Evolutionary conservation across 495 filamentous ascomycete genomes (phyloP), one percentile per base, ranked within the genome.

Genomic region (Neurospora tetrasperma): DNA sequence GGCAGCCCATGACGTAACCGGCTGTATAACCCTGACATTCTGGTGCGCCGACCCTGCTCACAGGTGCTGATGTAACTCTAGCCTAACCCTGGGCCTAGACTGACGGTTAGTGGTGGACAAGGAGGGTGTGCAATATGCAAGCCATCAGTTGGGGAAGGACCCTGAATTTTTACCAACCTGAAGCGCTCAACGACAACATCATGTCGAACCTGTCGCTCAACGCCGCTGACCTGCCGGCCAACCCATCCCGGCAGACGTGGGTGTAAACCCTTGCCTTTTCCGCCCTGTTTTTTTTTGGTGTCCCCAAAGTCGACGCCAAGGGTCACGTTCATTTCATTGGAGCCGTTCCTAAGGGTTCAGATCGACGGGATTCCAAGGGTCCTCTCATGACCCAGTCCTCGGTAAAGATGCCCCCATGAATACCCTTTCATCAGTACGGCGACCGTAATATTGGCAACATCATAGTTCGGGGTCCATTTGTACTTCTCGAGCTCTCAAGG

Each of bases 131-230:
- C 42, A 44, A 71, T 69, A 75, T 80, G 78, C 78, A 79, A 78
- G 78, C 76, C 74, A 79, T 75, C 75, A 66, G 40, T 72, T 79
- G 75, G 76, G 74, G 77, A 72, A 78, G 77, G 79, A 79, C 79
- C 79, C 79, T 78, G 76, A 73, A 76, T 79, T 71, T 71, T 79
- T 70, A 71, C 27, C 54, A 38, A 38, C 35, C 35, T 38, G 35
- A 62, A 62, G 23, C 54, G 54, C 54, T 62, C 54, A 35, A 62
- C 12, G 23, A 31, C 46, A 42, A 38, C 39, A 35, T 31, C 35
- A 38, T 39, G 54, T 66, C 54, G 54, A 59, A 59, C 48, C 20
- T 59, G 11, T 59, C 48, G 48, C 23, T 23, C 48, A 31, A 59
- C 48, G 48, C 48, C 48, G 48, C 23, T 59, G 48, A 59, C 54